phyloP scores from a whole-genome alignment of 2,329 filamentous ascomycete genomes.

The Colletotrichum tamarilloi region DNA sequence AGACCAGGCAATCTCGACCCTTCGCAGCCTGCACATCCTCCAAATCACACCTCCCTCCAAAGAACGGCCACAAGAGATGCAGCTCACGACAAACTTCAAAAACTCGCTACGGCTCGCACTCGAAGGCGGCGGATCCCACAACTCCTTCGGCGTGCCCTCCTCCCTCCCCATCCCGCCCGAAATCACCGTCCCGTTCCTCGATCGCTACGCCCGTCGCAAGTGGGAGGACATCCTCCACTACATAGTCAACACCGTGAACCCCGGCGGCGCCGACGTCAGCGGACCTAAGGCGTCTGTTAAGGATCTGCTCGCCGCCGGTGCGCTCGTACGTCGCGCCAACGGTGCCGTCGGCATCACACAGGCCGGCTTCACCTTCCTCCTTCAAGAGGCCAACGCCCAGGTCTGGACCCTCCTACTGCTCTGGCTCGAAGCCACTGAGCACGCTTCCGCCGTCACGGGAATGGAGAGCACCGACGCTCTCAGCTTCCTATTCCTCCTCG shows the following conservation, averaged over 20 bases:
- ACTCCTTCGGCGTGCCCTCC: slow-evolving; percentile 91
- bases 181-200: slow-evolving; percentile 79
- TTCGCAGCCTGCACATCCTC: slow-evolving; percentile 89
- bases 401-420: slow-evolving; percentile 96
- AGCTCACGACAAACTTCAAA: slow-evolving; percentile 84
- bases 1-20: slow-evolving; percentile 83
- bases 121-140: slow-evolving; percentile 85
- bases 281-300: slow-evolving; percentile 83
- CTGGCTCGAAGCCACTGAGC: slow-evolving; percentile 87
- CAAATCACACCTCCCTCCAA: slow-evolving; percentile 70
- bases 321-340: slow-evolving; percentile 75
- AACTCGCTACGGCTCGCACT: slow-evolving; percentile 86
- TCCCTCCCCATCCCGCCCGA: slow-evolving; percentile 69
- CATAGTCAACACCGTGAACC: slow-evolving; percentile 81
- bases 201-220: slow-evolving; percentile 85
- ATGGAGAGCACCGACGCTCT: slow-evolving; percentile 95
- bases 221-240: slow-evolving; percentile 98
- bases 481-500: slow-evolving; percentile 95
- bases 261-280: slow-evolving; percentile 51
- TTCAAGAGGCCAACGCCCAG: slow-evolving; percentile 96
- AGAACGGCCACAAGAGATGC: slow-evolving; percentile 76
- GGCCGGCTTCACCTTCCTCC: slow-evolving; percentile 91
- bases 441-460: slow-evolving; percentile 64
- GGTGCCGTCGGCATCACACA: slow-evolving; percentile 81
- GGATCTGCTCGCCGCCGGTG: slow-evolving; percentile 81